Base-by-base conservation (phyloP, 768 basidiomycete genomes). In the Epithele typhae region DNA sequence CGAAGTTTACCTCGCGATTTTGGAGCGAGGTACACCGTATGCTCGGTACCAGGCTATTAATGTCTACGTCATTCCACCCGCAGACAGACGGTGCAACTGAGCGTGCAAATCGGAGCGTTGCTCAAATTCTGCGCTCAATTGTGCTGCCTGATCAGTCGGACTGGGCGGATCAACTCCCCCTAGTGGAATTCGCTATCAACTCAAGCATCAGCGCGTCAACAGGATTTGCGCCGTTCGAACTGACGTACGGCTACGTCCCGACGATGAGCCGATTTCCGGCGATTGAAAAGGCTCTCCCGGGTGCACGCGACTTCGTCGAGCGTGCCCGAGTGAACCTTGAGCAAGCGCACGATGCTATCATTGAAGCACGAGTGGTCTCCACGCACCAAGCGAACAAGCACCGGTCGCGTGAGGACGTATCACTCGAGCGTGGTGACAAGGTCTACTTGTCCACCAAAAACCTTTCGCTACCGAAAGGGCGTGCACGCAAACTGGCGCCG, bases 151-250 rank as follows among this genome's bases (percentile, higher is more conserved):
- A 55, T 23, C 58, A 59, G 30, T 25, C 19, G 0, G 59, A 72
- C 33, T 71, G 68, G 67, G 53, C 61, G 0, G 46, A 59, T 0
- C 53, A 57, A 7, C 6, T 69, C 0, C 65, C 65, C 3, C 41
- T 67, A 40, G 57, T 61, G 0, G 68, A 73, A 45, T 73, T 74
- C 52, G 70, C 70, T 0, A 62, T 72, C 5, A 75, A 67, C 48
- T 55, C 57, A 0, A 55, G 61, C 23, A 43, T 54, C 0, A 64
- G 59, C 25, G 42, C 57, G 2, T 59, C 66, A 0, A 73, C 70
- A 0, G 52, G 58, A n/a, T 72, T 62, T 40, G 58, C 67, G n/a
- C 70, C 68, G 7, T 65, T 65, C 37, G 48, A 64, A 17, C 47
- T 65, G 11, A 65, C 52, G 14, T 46, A 50, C 11, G 58, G 54